phyloP scores from a whole-genome alignment of 148 eudicot genomes.

The Talinum fruticosum region DNA sequence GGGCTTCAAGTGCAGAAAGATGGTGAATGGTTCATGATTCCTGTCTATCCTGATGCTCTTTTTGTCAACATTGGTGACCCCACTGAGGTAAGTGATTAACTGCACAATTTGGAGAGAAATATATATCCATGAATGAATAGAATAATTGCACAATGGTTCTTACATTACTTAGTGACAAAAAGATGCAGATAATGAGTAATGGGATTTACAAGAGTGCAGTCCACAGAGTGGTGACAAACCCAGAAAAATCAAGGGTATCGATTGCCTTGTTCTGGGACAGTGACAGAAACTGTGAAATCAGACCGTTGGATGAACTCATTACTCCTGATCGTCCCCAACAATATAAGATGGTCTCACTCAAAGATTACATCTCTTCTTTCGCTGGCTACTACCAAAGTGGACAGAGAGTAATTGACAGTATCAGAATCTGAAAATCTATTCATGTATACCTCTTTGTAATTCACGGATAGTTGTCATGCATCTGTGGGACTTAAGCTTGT shows the following conservation, averaged over 20 bases:
- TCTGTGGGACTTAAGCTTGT: not conserved
- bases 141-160: too few species aligned
- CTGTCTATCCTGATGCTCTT: conserved; percentile 38
- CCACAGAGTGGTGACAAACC: conserved; percentile 44
- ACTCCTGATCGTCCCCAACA: conserved; percentile 18
- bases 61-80: conserved; percentile 45
- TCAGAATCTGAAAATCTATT: conserved; percentile 4
- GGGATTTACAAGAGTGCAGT: conserved; percentile 46
- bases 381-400: conserved; percentile 32
- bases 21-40: conserved; percentile 43
- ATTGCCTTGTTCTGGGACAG: conserved; percentile 36
- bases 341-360: conserved; percentile 19
- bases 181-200: conserved; percentile 46
- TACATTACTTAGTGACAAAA: not conserved
- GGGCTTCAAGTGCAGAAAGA: conserved; percentile 50
- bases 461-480: not conserved
- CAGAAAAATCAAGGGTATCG: conserved; percentile 36
- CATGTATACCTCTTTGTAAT: not conserved
- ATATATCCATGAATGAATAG: too few species aligned
- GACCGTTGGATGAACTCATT: conserved; percentile 32
- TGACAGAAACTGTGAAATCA: conserved; percentile 25
- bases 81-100: conserved; percentile 31
- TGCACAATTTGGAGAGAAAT: too few species aligned
- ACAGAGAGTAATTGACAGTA: conserved; percentile 24
- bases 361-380: conserved; percentile 26